Base-by-base conservation (phyloP, 2,329 filamentous ascomycete species). In the Phialocephala sp. region DNA sequence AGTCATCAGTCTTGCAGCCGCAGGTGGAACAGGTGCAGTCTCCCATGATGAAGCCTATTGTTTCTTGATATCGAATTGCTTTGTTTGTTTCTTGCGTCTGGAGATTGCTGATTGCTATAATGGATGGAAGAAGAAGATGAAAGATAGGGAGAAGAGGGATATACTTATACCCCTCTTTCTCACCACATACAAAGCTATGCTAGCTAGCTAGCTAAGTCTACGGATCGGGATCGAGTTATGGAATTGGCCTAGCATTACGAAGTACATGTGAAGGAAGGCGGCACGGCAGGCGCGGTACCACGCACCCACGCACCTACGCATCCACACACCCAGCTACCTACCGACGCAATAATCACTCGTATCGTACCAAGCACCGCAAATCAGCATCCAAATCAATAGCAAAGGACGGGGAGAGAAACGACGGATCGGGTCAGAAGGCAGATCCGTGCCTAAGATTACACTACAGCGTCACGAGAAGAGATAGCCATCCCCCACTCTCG, bases 11-110 rank as follows among this genome's bases (percentile, higher is more conserved):
- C 60, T 62, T 67, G 32, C 45, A 37, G 27, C 56, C 58, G 56
- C 64, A 69, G n/a, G 54, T 41, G 9, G 62, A 8, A 50, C 66
- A 68, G 50, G 62, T 59, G 37, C 62, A 65, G 60, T 66, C 60
- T 27, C 58, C 61, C 20, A 39, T 54, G 45, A 63, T 68, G 43
- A 43, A 63, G 41, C 12, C 50, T 59, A 35, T 65, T 50, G n/a
- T n/a, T 24, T 43, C 1, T 15, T 64, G 54, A 27, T 35, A 27
- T 60, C 54, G 45, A 52, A 61, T 66, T 60, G 11, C 14, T 60
- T 35, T 45, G 56, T n/a, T 59, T 41, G 24, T 12, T 24, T 59
- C 36, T 56, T 27, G 27, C 20, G 39, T 58, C 59, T 62, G 24
- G 32, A 12, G 20, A 52, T 56, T 37, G 35, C 43, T 47, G 15